Conservation (phyloP, 495 filamentous ascomycete genomes). For the Penicillium waksmanii region DNA sequence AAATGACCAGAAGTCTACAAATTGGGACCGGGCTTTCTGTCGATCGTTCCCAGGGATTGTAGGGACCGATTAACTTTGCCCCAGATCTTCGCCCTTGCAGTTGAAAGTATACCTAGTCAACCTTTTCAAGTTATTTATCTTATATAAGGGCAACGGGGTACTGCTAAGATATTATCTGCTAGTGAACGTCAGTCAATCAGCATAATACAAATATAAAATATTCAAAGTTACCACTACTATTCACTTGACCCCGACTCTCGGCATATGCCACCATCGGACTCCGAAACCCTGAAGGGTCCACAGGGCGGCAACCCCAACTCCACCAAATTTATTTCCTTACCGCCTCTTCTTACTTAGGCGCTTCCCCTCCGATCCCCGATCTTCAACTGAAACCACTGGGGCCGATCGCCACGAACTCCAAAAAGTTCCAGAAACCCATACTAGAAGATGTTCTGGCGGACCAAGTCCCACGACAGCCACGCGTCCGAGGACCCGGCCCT, state of each 20-base stretch:
- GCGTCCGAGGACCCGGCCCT: slow-evolving; percentile 29
- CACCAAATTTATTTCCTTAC: slow-evolving; percentile 5
- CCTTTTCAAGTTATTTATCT: no score
- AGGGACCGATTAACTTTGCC: slow-evolving; percentile 6
- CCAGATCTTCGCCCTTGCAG: not conserved
- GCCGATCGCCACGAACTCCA: not conserved
- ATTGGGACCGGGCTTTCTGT: not conserved
- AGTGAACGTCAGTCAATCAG: no score
- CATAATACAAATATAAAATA: no score
- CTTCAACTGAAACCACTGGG: not conserved
- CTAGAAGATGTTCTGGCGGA: slow-evolving; percentile 39
- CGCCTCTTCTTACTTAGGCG: slow-evolving; percentile 7
- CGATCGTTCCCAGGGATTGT: slow-evolving; percentile 1
- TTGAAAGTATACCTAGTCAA: not conserved
- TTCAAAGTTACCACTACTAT: not conserved
- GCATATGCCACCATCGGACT: not conserved
- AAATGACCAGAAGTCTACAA: not conserved
- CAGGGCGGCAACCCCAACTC: not conserved
- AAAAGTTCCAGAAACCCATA: slow-evolving; percentile 7
- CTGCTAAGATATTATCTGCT: no score
- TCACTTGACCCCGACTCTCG: not conserved
- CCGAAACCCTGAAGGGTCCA: not conserved
- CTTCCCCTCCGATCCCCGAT: slow-evolving; percentile 7
- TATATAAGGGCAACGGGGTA: no score
- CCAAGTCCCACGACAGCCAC: slow-evolving; percentile 39